phyloP scores from a whole-genome alignment of 2,329 filamentous ascomycete species.

The Talaromyces islandicus region DNA sequence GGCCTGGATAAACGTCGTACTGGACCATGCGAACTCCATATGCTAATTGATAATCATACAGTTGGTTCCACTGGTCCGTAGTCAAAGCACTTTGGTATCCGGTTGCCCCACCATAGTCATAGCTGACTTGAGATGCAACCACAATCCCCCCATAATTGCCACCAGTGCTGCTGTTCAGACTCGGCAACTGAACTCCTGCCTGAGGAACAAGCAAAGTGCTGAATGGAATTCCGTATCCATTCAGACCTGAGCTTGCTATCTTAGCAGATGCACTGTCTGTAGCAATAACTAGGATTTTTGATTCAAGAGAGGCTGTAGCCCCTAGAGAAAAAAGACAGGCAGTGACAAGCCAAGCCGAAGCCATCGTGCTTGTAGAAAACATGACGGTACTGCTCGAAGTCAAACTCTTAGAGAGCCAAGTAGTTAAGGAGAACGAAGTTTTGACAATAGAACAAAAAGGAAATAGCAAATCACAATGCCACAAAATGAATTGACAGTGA shows the following conservation, averaged over 20 bases:
- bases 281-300: slow-evolving; percentile 52
- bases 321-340: slow-evolving; percentile 12
- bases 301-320: slow-evolving; percentile 13
- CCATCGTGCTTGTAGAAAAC: neutral
- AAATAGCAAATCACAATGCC: neutral
- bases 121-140: slow-evolving; percentile 48
- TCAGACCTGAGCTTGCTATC: slow-evolving; percentile 49
- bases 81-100: slow-evolving; percentile 51
- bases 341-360: slow-evolving; percentile 15
- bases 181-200: slow-evolving; percentile 45
- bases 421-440: neutral
- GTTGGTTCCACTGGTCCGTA: slow-evolving; percentile 48
- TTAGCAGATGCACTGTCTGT: slow-evolving; percentile 45
- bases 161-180: slow-evolving; percentile 43
- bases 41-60: slow-evolving; percentile 53
- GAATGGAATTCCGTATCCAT: slow-evolving; percentile 57
- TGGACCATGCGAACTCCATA: slow-evolving; percentile 59
- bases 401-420: neutral
- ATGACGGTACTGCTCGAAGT: neutral
- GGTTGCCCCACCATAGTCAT: slow-evolving; percentile 41
- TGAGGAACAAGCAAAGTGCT: slow-evolving; percentile 51
- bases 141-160: slow-evolving; percentile 59
- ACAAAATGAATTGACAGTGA: neutral
- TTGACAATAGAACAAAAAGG: neutral
- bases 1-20: slow-evolving; percentile 51